Conservation (phyloP, 78 protist genomes). For the Paulinella micropora region DNA sequence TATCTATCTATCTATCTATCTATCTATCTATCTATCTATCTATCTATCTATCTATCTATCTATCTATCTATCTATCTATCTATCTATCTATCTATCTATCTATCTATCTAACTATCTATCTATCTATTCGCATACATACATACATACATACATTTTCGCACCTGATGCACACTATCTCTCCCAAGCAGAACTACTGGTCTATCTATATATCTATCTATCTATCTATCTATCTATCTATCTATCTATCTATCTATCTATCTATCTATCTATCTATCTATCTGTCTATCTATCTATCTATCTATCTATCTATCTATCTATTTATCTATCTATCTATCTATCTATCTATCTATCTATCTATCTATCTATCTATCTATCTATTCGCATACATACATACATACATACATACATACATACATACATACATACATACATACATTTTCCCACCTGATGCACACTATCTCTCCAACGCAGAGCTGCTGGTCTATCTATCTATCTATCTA, state of each 20-base stretch:
- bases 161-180: conserved; percentile 45
- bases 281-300: not conserved
- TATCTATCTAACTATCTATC: not conserved
- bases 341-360: not conserved
- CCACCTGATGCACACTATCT: no score
- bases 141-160: no score
- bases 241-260: not conserved
- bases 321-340: not conserved
- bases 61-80: not conserved
- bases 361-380: not conserved
- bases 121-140: no score
- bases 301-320: conserved; percentile 25
- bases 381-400: not conserved
- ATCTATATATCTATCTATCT: not conserved
- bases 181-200: conserved; percentile 45
- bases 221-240: not conserved
- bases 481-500: conserved; percentile 27
- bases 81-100: not conserved
- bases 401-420: not conserved
- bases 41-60: conserved; percentile 14
- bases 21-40: conserved; percentile 15
- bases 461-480: no score
- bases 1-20: not conserved
- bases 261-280: not conserved
- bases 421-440: no score